Evolutionary conservation across 2,329 filamentous ascomycete species (phyloP).

Genomic region (Colletotrichum magnum): DNA sequence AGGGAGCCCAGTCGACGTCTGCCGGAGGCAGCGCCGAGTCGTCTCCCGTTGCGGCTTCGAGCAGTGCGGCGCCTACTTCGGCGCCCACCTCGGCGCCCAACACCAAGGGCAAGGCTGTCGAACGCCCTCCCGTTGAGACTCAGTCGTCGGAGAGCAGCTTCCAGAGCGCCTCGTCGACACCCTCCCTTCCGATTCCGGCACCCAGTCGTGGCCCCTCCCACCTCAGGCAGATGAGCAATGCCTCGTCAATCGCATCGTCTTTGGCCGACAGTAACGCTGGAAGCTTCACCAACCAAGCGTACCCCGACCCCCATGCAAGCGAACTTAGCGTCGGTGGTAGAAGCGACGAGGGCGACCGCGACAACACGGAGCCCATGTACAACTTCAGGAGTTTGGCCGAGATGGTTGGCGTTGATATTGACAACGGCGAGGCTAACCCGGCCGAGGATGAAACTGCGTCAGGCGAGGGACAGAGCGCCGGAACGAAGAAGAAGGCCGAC

Average conservation of each 20-base stretch:
- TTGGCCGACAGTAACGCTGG: conserved; percentile 75
- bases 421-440: conserved; percentile 60
- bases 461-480: conserved; percentile 43
- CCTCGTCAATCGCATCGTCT: conserved; percentile 87
- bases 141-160: conserved; percentile 43
- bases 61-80: conserved; percentile 48
- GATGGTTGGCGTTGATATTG: conserved; percentile 79
- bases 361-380: conserved; percentile 83
- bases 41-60: conserved; percentile 50
- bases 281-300: conserved; percentile 60
- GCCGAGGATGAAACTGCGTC: conserved; percentile 45
- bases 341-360: conserved; percentile 64
- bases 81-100: conserved; percentile 51
- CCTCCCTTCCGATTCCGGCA: conserved; percentile 61
- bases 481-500: conserved; percentile 47
- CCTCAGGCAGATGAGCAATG: conserved; percentile 86
- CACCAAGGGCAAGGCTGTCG: conserved; percentile 79
- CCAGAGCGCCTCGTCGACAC: conserved; percentile 49
- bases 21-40: conserved; percentile 23
- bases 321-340: conserved; percentile 65
- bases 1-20: conserved; percentile 52
- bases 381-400: conserved; percentile 91
- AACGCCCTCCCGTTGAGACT: conserved; percentile 59
- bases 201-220: conserved; percentile 76
- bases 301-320: conserved; percentile 65